phyloP scores from a whole-genome alignment of 495 filamentous ascomycete species.

The Acidomyces sp. region DNA sequence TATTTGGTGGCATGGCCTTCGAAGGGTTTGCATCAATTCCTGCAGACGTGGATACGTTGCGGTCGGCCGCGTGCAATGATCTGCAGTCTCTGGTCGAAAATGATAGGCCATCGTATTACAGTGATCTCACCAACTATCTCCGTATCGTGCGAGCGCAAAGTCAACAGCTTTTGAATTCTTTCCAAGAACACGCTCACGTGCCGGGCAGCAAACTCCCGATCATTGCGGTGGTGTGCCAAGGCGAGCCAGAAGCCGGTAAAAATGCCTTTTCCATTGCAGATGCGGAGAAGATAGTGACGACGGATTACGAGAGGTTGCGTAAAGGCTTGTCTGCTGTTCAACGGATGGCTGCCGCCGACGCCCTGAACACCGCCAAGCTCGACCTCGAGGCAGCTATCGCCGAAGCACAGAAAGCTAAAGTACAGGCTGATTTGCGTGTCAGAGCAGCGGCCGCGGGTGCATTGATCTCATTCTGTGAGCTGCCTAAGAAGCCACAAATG shows the following conservation, averaged over 20 bases:
- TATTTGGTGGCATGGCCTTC: conserved; percentile 68
- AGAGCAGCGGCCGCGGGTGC: conserved; percentile 76
- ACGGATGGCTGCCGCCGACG: conserved; percentile 60
- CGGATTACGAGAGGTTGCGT: conserved; percentile 78
- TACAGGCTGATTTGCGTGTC: conserved; percentile 73
- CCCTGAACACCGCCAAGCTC: conserved; percentile 58
- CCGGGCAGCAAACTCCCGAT: conserved; percentile 55
- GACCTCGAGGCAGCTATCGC: conserved; percentile 58
- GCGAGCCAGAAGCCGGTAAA: conserved; percentile 75
- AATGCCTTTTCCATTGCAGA: conserved; percentile 79
- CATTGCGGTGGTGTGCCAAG: conserved; percentile 82
- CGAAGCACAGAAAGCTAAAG: conserved; percentile 64
- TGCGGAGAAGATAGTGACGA: conserved; percentile 68
- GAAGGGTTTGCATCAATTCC: conserved; percentile 63
- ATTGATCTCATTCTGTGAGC: conserved; percentile 65
- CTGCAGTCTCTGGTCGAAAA: conserved; percentile 63
- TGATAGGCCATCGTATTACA: conserved; percentile 68
- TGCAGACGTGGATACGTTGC: conserved; percentile 35
- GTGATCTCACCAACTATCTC: conserved; percentile 75
- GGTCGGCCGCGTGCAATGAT: conserved; percentile 31
- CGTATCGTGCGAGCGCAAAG: conserved; percentile 83
- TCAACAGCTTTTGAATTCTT: conserved; percentile 73
- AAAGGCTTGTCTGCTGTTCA: conserved; percentile 71
- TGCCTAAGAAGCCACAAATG: conserved; percentile 80
- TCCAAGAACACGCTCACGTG: conserved; percentile 75